Conservation (phyloP, 78 protist species). For the Tieghemostelium lacteum region DNA sequence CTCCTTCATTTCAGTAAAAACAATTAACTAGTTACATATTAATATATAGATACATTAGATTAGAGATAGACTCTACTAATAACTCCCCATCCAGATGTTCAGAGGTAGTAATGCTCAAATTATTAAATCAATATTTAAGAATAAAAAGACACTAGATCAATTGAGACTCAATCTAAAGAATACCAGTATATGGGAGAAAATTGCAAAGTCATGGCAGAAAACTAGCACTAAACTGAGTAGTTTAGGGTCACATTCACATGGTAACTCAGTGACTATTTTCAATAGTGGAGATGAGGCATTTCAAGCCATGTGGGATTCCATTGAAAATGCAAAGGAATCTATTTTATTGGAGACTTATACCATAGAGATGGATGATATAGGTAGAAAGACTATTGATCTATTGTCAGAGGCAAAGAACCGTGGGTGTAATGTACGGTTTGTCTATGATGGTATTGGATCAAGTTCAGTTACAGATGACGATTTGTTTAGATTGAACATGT, state of each 20-base stretch:
- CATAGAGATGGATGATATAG: constrained; percentile 70
- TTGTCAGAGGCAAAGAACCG: constrained; percentile 51
- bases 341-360: constrained; percentile 66
- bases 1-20: too few species aligned
- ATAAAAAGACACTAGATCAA: background rate
- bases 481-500: background rate
- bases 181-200: background rate
- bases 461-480: constrained; percentile 35
- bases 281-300: constrained; percentile 71
- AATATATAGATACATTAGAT: too few species aligned
- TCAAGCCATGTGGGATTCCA: constrained; percentile 56
- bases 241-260: constrained; percentile 10
- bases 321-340: constrained; percentile 68
- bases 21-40: too few species aligned
- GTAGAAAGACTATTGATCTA: constrained; percentile 38
- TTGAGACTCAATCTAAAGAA: constrained; percentile 16
- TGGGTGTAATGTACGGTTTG: constrained; percentile 63
- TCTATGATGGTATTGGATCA: constrained; percentile 77
- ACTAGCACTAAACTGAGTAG: constrained; percentile 4
- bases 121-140: background rate
- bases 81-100: too few species aligned
- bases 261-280: constrained; percentile 54
- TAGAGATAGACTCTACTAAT: too few species aligned
- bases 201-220: background rate
- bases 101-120: background rate